Base-by-base conservation (phyloP, 257 asterid genomes). In the Striga asiatica region DNA sequence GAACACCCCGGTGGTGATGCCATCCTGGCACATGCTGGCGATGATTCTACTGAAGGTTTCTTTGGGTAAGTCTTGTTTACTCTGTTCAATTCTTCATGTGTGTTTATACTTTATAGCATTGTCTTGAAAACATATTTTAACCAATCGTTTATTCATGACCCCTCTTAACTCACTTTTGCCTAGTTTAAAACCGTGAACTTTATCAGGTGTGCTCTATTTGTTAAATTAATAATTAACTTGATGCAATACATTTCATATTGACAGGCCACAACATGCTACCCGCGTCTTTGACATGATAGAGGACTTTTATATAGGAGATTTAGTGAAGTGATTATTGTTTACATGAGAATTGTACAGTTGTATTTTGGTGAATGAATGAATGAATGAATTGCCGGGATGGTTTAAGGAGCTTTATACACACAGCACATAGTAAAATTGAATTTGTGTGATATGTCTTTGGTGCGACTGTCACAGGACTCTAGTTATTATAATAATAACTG, bases 1-100 rank as follows among this genome's bases (percentile, higher is more conserved):
- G 97, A 84, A 66, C 98, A 92, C 66, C 98, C 98, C 3, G 98
- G 98, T 38, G 99, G 99, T 41, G 95, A 92, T 70, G 97, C 94
- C 61, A 92, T 92, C 68, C 75, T 92, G 35, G 72, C 57, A 4
- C 94, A 92, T 70, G 97, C 95, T 27, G 97, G 99, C 60, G 91
- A 79, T 58, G 99, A 92, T 69, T 82, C 99, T 18, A 92, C 97
- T 11, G 76, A 77, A 67, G 95, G 99, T 16, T 92, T 89, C 72
- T 89, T 49, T 1, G 95, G 95, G 95, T 79, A 78, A 3, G 72
- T 45, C 55, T 59, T 47, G n/a, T n/a, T n/a, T n/a, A n/a, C n/a
- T n/a, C n/a, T n/a, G n/a, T n/a, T n/a, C n/a, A n/a, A n/a, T n/a
- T n/a, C n/a, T n/a, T n/a, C n/a, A n/a, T n/a, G n/a, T n/a, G n/a